Base-by-base conservation (phyloP, 2,329 filamentous ascomycete species). In the Fusarium chaquense region DNA sequence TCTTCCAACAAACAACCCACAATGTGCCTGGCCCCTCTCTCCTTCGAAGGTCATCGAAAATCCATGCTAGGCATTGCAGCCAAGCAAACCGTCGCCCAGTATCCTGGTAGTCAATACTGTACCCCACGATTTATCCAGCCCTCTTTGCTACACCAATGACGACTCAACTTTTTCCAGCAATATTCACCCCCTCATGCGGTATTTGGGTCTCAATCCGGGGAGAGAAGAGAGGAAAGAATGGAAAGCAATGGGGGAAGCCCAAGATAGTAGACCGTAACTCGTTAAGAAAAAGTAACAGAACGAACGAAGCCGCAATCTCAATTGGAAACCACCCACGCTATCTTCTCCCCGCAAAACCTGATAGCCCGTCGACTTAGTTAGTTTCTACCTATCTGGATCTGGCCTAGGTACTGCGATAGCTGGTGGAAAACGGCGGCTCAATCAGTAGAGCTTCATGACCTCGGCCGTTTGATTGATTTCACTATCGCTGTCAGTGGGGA, bases 371-470 rank as follows among this genome's bases (percentile, higher is more conserved):
- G 49, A 52, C 13, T 52, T 52, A 52, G 49, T 24, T 52, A 30
- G n/a, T 12, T 40, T n/a, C 49, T 28, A 52, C 49, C 45, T 68
- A 64, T 40, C 49, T 59, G 26, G 22, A 68, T 59, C 28, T 56
- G 56, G 50, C 43, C 45, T 49, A 45, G 49, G 49, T 52, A 24
- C 35, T 52, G 22, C n/a, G 22, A 20, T 10, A 54, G 41, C 53
- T 49, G 51, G 35, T 68, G 65, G 66, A 66, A 69, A 69, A 69
- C 47, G 43, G 38, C 55, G 66, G 65, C 55, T 62, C 52, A 67
- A 43, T 36, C 26, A 10, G 41, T 63, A 41, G 47, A 62, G 44
- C 58, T 62, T n/a, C 38, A 44, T 62, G 46, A 24, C 28, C 46
- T 62, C 33, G 47, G 43, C 49, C 54, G 45, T 60, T 62, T 36